Conservation (phyloP, 306 rosid species). For the Herpetospermum pedunculosum region DNA sequence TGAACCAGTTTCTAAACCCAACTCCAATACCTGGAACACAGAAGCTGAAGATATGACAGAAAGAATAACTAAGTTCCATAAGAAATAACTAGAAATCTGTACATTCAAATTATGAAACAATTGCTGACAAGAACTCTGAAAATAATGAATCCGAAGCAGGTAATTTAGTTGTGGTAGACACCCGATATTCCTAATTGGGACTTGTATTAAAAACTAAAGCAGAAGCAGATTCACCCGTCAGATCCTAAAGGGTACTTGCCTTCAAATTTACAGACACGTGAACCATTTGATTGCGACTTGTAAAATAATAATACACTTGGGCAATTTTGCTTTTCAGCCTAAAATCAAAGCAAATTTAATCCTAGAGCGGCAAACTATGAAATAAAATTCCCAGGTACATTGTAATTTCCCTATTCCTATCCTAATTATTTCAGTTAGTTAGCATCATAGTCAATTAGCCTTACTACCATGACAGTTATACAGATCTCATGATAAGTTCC, state of each 20-base stretch:
- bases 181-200: background rate
- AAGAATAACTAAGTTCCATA: background rate
- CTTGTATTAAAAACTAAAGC: background rate
- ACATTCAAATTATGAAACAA: background rate
- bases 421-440: background rate
- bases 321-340: background rate
- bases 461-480: background rate
- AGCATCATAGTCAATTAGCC: background rate
- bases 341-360: background rate
- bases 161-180: background rate
- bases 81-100: background rate
- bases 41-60: background rate
- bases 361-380: background rate
- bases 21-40: background rate
- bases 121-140: background rate
- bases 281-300: background rate
- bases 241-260: background rate
- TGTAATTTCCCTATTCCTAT: background rate
- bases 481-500: background rate
- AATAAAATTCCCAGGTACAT: background rate
- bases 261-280: background rate
- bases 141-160: background rate
- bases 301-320: background rate
- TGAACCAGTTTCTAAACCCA: background rate
- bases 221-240: background rate